A percentile compares a stretch with the other conserved stretches of the same genome.
These are phyloP conservation scores for Coemansia sp. DNA, from an alignment of 371 early-diverging fungal genomes.

Conservation along the genomic window DNA sequence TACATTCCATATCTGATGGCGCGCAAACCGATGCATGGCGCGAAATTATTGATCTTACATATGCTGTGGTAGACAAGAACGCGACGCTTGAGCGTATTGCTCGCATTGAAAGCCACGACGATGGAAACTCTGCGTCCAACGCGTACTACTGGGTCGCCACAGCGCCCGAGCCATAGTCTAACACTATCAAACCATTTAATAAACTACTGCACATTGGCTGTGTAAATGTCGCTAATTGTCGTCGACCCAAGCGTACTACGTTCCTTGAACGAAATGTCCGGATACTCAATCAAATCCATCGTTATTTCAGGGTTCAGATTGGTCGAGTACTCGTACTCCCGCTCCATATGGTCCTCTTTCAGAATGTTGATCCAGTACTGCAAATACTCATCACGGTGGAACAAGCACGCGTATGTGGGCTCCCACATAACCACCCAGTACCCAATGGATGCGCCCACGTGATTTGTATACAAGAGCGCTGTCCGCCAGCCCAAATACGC, in stretches of 20 bases:
- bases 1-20: conserved; percentile 13
- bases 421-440: conserved; percentile 52
- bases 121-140: conserved; percentile 52
- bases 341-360: conserved; percentile 29
- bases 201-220: no score
- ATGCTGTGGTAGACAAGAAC: conserved; percentile 36
- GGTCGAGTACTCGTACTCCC: conserved; percentile 26
- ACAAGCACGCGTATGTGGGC: conserved; percentile 36
- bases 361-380: conserved; percentile 30
- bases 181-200: no score
- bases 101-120: conserved; percentile 28
- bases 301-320: conserved; percentile 11
- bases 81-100: conserved; percentile 6
- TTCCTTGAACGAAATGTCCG: not conserved
- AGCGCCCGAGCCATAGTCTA: not conserved
- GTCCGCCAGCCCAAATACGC: conserved; percentile 31
- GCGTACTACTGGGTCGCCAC: conserved; percentile 52
- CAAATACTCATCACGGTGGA: conserved; percentile 36
- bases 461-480: conserved; percentile 23
- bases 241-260: not conserved
- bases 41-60: conserved; percentile 33
- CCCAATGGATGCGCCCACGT: conserved; percentile 27
- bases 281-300: conserved; percentile 2
- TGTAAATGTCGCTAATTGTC: no score
- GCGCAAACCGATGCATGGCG: conserved; percentile 35